Base-by-base conservation (phyloP, 176 grass and related monocot genomes). In the Neostapfia colusana region DNA sequence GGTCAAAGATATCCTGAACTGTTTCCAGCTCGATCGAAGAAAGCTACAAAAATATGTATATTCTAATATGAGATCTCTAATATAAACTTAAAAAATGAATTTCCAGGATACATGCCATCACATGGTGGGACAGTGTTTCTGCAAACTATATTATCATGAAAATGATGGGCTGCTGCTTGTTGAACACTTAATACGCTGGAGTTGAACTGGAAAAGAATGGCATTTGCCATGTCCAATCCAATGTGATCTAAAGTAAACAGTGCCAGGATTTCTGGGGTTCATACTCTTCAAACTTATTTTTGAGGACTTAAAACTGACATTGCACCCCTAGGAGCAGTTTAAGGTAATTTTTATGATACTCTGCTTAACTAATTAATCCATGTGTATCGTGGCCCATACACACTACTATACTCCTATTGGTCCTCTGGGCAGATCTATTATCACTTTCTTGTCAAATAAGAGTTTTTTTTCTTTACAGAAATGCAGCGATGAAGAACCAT, bases 161-260 rank as follows among this genome's bases (percentile, higher is more conserved):
- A 58, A 73, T 73, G 15, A 59, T 48, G 7, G 60, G 59, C 1
- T 36, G 35, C 27, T 68, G 8, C 5, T 80, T 13, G 17, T 10
- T 40, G 10, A 11, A 20, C 53, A 18, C 69, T 17, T n/a, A 54
- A 42, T 45, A 44, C 25, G 49, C 17, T 63, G 56, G 7, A n/a
- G 18, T 55, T 10, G 43, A 55, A 65, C 42, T 74, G 70, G 23
- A 75, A 75, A 45, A 72, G 14, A 71, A 13, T 70, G 56, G 53
- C 37, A 81, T 64, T 59, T 72, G 40, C 38, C 55, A 31, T 66
- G 73, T 57, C 72, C 58, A 65, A 40, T 57, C 72, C 58, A 65
- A 40, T 77, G 57, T 10, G 21, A 49, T 58, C 34, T 54, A 72
- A 87, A 9, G 17, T 16, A 36, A 64, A 35, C 20, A 62, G 26